phyloP scores from a whole-genome alignment of 2,329 filamentous ascomycete genomes.

The Juglanconis juglandina region DNA sequence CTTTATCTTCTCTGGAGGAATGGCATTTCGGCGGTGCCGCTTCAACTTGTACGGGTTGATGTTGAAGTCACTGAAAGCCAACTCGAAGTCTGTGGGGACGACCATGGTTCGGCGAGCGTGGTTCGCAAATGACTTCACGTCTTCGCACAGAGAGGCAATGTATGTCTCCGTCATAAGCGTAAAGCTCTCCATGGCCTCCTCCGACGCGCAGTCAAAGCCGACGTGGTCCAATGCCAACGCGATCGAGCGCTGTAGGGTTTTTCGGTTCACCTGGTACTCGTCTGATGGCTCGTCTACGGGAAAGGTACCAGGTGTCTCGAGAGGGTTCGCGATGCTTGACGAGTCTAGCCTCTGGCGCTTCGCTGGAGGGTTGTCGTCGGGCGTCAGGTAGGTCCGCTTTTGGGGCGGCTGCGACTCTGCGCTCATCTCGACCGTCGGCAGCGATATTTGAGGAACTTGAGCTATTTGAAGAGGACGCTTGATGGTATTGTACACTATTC shows the following conservation, averaged over 20 bases:
- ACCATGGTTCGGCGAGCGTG: conserved; percentile 50
- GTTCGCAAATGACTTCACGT: conserved; percentile 45
- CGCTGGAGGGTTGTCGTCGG: conserved; percentile 24
- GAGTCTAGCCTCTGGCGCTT: conserved; percentile 31
- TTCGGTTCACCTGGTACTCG: conserved; percentile 32
- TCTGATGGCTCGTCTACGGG: conserved; percentile 16
- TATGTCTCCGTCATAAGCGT: conserved; percentile 54
- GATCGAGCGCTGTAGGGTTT: conserved; percentile 52
- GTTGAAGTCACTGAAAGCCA: conserved; percentile 49
- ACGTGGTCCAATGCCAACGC: conserved; percentile 54
- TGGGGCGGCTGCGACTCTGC: conserved; percentile 3
- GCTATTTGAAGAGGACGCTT: neutral
- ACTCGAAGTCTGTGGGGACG: conserved; percentile 55
- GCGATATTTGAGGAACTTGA: neutral
- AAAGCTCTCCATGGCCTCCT: conserved; percentile 58
- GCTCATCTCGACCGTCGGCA: conserved; percentile 1
- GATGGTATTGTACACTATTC: neutral
- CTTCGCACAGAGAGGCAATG: conserved; percentile 44
- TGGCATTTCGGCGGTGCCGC: conserved; percentile 54
- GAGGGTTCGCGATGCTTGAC: conserved; percentile 12
- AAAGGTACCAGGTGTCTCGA: conserved; percentile 1
- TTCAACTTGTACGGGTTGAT: conserved; percentile 49
- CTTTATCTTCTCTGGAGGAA: conserved; percentile 37
- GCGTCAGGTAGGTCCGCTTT: conserved; percentile 35
- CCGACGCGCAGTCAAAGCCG: conserved; percentile 53